phyloP scores from a whole-genome alignment of 148 eudicot genomes.

The Suaeda aralocaspica region DNA sequence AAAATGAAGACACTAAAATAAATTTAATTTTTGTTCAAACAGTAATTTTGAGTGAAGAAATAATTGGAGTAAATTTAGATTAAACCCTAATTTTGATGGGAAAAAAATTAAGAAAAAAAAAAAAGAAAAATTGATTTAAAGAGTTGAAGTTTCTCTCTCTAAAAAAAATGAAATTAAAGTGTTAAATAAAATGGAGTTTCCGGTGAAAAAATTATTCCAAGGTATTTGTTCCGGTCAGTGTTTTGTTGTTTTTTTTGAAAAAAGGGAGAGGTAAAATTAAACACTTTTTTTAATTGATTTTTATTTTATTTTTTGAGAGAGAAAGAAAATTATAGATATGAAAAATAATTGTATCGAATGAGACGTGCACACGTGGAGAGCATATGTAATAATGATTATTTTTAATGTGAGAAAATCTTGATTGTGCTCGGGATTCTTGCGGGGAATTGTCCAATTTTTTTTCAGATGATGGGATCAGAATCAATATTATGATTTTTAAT shows the following conservation, averaged over 20 bases:
- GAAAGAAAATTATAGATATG: not conserved
- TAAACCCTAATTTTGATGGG: not conserved
- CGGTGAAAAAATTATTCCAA: constrained; percentile 34
- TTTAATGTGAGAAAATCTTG: too few species aligned
- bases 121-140: not conserved
- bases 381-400: constrained; percentile 13
- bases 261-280: constrained; percentile 5
- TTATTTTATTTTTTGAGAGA: not conserved
- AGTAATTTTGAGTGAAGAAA: constrained; percentile 1
- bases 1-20: not conserved
- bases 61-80: not conserved
- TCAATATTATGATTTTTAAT: too few species aligned
- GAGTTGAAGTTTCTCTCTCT: constrained; percentile 1
- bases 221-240: constrained; percentile 22
- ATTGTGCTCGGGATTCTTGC: too few species aligned
- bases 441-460: too few species aligned
- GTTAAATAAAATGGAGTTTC: constrained; percentile 23
- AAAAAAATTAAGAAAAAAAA: too few species aligned
- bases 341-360: constrained; percentile 12
- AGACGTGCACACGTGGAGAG: constrained; percentile 23
- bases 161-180: not conserved
- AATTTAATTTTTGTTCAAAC: not conserved
- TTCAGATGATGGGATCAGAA: too few species aligned
- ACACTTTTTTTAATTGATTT: not conserved
- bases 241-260: constrained; percentile 3